Percentiles rank a stretch among this genome's conserved stretches.
Conservation (phyloP, 2,329 filamentous ascomycete species). For the Penicillium polonicum region DNA sequence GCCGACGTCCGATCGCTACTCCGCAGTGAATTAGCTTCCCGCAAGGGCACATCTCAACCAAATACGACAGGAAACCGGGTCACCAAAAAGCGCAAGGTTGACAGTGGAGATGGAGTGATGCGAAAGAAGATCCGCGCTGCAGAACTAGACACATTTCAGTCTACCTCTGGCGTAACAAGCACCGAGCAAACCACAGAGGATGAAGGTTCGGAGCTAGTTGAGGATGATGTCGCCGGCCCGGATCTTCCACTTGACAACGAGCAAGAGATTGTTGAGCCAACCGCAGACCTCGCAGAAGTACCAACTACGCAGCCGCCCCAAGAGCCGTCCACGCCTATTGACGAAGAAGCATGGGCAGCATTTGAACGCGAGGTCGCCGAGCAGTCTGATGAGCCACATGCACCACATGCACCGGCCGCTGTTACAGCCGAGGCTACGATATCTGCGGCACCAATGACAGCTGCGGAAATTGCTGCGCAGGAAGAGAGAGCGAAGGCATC, state of each 20-base stretch:
- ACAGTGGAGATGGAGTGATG: constrained; percentile 39
- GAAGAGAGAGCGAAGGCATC: constrained; percentile 48
- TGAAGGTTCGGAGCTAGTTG: constrained; percentile 28
- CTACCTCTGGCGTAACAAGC: constrained; percentile 29
- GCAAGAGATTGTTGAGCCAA: constrained; percentile 11
- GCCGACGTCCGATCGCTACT: constrained; percentile 77
- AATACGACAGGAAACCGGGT: constrained; percentile 36
- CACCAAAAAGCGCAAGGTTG: constrained; percentile 57
- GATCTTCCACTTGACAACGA: constrained; percentile 20
- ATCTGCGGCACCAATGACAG: constrained; percentile 65
- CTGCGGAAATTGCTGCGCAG: constrained; percentile 60
- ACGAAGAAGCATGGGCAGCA: constrained; percentile 82
- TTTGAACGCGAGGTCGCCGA: constrained; percentile 78
- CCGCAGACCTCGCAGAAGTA: constrained; percentile 9
- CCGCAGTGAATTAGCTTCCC: constrained; percentile 71
- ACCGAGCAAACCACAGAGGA: constrained; percentile 28
- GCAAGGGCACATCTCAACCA: constrained; percentile 64
- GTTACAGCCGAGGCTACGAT: constrained; percentile 57
- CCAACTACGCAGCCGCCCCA: constrained; percentile 9
- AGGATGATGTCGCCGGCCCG: constrained; percentile 27
- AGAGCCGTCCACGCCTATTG: constrained; percentile 42
- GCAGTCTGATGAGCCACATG: constrained; percentile 36
- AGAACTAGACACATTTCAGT: constrained; percentile 32
- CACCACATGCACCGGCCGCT: constrained; percentile 32
- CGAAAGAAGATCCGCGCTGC: constrained; percentile 47